Conservation (phyloP, 208 protist genomes). For the Leishmania amazonensis region DNA sequence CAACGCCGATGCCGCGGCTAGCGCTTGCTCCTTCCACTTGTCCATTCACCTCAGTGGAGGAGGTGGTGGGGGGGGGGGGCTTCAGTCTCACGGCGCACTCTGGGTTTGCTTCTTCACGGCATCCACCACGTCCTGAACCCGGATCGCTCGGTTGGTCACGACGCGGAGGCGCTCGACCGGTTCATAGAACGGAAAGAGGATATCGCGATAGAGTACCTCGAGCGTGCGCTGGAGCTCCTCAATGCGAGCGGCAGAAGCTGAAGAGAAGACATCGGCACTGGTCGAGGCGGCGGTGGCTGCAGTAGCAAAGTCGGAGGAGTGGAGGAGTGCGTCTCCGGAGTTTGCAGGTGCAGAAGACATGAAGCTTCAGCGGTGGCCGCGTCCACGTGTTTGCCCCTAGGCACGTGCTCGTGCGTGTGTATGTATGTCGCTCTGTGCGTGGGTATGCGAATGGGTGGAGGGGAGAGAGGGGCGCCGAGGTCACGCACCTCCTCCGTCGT, state of each 20-base stretch:
- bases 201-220: slow-evolving; percentile 63
- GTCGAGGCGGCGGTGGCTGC: neutral
- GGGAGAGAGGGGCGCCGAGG: neutral
- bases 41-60: neutral
- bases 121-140: slow-evolving; percentile 66
- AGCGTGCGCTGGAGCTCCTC: slow-evolving; percentile 67
- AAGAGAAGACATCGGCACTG: slow-evolving; percentile 18
- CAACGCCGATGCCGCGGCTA: neutral
- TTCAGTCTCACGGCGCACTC: neutral
- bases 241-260: slow-evolving; percentile 42
- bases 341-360: slow-evolving; percentile 5
- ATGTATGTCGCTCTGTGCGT: neutral
- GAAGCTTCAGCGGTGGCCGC: neutral
- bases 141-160: slow-evolving; percentile 66
- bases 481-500: neutral
- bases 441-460: neutral
- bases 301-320: neutral
- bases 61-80: neutral
- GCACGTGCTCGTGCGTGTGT: neutral
- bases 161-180: slow-evolving; percentile 77
- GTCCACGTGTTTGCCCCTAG: neutral
- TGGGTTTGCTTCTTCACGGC: slow-evolving; percentile 27
- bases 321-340: neutral
- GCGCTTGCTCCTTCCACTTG: neutral
- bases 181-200: slow-evolving; percentile 81